These are phyloP conservation scores for Protea cynaroides DNA, from an alignment of 164 flowering plant species.

Conservation along the genomic window DNA sequence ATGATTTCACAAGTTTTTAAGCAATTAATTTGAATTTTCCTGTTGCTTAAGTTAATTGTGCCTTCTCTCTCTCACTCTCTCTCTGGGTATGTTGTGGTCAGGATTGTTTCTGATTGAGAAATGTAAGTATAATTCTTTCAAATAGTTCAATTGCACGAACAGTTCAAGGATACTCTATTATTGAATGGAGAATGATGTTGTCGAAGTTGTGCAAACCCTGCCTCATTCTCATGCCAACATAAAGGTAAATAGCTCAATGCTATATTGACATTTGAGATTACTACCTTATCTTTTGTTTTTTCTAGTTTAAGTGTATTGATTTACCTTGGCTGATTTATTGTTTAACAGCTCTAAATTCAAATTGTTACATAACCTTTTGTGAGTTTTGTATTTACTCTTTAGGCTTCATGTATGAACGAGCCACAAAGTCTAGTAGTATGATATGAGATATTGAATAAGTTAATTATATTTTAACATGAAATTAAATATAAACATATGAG, in stretches of 20 bases:
- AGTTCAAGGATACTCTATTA: background rate
- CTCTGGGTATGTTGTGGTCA: no score
- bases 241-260: slow-evolving; percentile 15
- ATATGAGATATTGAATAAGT: background rate
- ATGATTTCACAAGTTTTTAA: no score
- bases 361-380: background rate
- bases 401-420: no score
- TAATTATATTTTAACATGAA: background rate
- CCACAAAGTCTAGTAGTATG: no score
- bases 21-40: no score
- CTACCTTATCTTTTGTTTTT: background rate
- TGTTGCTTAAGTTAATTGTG: no score
- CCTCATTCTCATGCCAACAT: slow-evolving; percentile 2
- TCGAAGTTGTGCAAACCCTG: slow-evolving; percentile 3
- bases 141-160: background rate
- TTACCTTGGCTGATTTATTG: background rate
- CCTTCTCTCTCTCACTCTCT: no score
- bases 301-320: background rate
- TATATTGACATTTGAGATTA: background rate
- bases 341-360: background rate
- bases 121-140: background rate
- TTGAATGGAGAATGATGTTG: slow-evolving; percentile 20
- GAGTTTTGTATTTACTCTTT: no score
- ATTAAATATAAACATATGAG: background rate
- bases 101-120: background rate